These are phyloP conservation scores for Kernera saxatilis DNA, from an alignment of 345 rosid genomes.

Conservation along the genomic window DNA sequence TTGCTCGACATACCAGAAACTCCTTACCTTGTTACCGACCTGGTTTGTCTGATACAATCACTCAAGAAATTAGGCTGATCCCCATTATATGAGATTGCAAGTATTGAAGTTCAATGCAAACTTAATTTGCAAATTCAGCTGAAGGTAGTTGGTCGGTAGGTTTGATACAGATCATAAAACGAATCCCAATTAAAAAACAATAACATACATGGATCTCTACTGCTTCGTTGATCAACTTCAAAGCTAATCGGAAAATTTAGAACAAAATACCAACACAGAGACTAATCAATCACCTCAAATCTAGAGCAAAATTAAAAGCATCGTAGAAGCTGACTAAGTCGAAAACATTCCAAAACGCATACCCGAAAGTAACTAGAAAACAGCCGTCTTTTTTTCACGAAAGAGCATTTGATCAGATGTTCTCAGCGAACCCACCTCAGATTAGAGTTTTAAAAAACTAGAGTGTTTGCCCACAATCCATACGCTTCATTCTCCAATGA, in stretches of 20 bases:
- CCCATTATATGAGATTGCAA: neutral
- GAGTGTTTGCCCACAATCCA: conserved; percentile 1
- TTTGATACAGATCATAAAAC: conserved; percentile 8
- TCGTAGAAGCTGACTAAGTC: neutral
- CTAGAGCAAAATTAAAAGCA: neutral
- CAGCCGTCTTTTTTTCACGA: neutral
- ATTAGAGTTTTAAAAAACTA: neutral
- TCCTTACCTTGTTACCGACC: neutral
- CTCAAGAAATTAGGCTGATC: neutral
- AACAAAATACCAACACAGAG: neutral
- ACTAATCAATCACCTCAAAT: neutral
- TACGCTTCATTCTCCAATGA: neutral
- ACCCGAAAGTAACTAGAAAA: neutral
- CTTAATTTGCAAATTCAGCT: neutral
- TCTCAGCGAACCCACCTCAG: neutral
- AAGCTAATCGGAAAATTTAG: neutral
- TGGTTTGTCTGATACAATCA: neutral
- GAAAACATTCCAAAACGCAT: neutral
- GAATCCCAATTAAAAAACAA: neutral
- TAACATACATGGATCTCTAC: neutral
- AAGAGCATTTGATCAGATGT: neutral
- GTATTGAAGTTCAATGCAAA: neutral
- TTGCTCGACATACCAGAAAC: conserved; percentile 46
- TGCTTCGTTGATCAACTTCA: neutral
- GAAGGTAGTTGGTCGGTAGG: conserved; percentile 15